These are phyloP conservation scores for Ustilago vetiveriae DNA, from an alignment of 1,284 basidiomycete genomes.

Conservation along the genomic window DNA sequence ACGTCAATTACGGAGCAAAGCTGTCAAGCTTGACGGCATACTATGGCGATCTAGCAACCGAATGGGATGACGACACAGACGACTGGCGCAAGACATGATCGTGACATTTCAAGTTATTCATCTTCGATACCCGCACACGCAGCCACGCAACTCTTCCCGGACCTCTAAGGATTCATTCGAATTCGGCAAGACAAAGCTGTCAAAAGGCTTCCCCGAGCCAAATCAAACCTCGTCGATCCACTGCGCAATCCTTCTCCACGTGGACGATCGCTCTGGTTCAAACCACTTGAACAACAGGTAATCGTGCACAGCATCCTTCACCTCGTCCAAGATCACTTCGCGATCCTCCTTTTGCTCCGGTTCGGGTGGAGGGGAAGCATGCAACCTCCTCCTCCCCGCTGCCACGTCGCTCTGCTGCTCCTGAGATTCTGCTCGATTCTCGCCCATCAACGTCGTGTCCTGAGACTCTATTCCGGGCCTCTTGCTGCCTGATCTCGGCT, in stretches of 20 bases:
- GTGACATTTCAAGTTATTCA: too few relatives aligned
- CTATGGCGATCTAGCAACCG: constrained; percentile 68
- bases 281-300: constrained; percentile 63
- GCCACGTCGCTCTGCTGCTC: background rate
- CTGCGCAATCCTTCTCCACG: constrained; percentile 53
- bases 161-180: background rate
- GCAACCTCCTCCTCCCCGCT: background rate
- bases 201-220: background rate
- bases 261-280: constrained; percentile 53
- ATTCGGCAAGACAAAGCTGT: background rate
- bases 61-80: constrained; percentile 44
- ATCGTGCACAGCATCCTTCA: constrained; percentile 59
- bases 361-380: constrained; percentile 11
- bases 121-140: too few relatives aligned
- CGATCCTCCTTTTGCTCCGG: constrained; percentile 37
- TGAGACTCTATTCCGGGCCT: background rate
- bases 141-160: background rate
- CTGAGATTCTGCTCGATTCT: background rate
- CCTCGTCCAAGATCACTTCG: constrained; percentile 58
- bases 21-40: constrained; percentile 75
- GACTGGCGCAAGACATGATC: constrained; percentile 20
- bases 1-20: constrained; percentile 78
- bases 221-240: constrained; percentile 50
- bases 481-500: background rate
- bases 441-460: constrained; percentile 1